Evolutionary conservation across 2,329 filamentous ascomycete species (phyloP), one percentile per base, ranked within the genome.

Genomic region (Paraphaeosphaeria minitans): DNA sequence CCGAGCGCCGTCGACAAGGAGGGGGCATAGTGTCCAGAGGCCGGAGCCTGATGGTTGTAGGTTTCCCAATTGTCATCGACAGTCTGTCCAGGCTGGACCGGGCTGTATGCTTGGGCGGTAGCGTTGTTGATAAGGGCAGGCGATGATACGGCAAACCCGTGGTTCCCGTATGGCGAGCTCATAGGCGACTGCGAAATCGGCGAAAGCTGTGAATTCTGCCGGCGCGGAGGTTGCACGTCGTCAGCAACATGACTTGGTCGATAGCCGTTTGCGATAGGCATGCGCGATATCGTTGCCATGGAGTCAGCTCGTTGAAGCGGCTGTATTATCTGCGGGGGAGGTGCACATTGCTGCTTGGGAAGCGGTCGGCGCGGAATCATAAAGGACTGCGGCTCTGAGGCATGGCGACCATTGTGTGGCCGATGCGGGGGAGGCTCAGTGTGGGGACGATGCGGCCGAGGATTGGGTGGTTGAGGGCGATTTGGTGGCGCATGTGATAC

Each of bases 261-360:
- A 21, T 58, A 67, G 8, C 73, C 73, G 50, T 76, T 69, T 9
- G 73, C 72, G 29, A 76, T 67, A 14, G 72, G 72, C 71, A 76
- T 76, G 45, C 67, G 64, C 12, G 71, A 74, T 21, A 75, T 54
- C 2, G 70, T 76, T 10, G 72, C 70, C 47, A 72, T 73, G 6
- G 72, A 74, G 35, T 75, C 70, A 27, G 65, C 62, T 21, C 73
- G 72, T 52, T 73, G 67, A 16, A 75, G 66, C 7, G 73, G 72
- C 43, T 72, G 67, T 24, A 74, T 66, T 24, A 72, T 66, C 21
- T 46, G 45, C 12, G 58, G 61, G 2, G 51, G 45, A 8, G 41
- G 35, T 31, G 33, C 33, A 24, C 29, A 12, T 9, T 56, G 35
- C 19, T 55, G 58, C 41, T 60, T 56, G 3, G 71, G 69, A 2